These are phyloP conservation scores for Macrocybe gigantea DNA, from an alignment of 768 basidiomycete species.

Conservation along the genomic window DNA sequence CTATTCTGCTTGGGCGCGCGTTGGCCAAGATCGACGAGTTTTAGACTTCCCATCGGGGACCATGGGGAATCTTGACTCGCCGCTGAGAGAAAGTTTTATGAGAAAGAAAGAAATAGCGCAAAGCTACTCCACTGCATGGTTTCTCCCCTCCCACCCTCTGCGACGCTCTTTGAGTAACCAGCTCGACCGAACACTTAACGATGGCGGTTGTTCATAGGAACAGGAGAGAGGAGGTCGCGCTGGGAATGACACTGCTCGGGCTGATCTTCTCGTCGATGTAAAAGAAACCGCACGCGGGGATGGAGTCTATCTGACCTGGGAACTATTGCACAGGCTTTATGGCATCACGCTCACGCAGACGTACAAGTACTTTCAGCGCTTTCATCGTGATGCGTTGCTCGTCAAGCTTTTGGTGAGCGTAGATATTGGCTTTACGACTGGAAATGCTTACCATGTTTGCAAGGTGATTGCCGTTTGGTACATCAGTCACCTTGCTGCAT, in stretches of 20 bases:
- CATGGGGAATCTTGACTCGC: not conserved
- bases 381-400: slow-evolving; percentile 18
- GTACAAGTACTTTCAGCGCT: slow-evolving; percentile 26
- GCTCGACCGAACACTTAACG: not conserved
- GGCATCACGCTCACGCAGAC: slow-evolving; percentile 25
- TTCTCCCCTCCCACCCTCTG: not conserved
- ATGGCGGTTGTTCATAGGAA: slow-evolving; percentile 13
- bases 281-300: not conserved
- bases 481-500: not conserved
- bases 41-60: not conserved
- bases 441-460: not conserved
- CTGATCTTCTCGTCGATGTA: slow-evolving; percentile 26
- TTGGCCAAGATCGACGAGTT: too few species aligned
- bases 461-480: slow-evolving; percentile 20
- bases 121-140: not conserved
- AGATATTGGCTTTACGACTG: not conserved
- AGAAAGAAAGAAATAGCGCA: not conserved
- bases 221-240: slow-evolving; percentile 16
- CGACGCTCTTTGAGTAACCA: too few species aligned
- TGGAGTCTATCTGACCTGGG: not conserved
- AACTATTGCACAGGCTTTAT: slow-evolving; percentile 15
- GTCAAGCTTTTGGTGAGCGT: slow-evolving; percentile 21
- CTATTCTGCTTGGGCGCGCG: too few species aligned
- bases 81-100: not conserved
- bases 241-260: slow-evolving; percentile 28